Base-by-base conservation (phyloP, 257 asterid genomes). In the Rehmannia glutinosa region DNA sequence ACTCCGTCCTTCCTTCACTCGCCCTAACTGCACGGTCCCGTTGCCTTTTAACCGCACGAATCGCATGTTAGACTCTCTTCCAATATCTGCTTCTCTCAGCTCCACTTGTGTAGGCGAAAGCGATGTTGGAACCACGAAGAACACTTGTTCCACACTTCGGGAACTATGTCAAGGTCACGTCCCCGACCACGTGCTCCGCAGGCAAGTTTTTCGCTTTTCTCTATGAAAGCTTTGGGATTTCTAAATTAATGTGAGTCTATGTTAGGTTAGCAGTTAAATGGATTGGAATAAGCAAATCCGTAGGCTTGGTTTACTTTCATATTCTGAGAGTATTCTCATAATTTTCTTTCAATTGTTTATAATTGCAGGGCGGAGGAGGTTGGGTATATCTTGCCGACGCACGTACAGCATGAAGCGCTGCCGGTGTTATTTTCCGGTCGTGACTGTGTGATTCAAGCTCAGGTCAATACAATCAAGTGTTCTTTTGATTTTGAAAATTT, bases 401-500 rank as follows among this genome's bases (percentile, higher is more conserved):
- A 75, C 35, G 92, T 87, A 35, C 98, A 92, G 83, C 59, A 62
- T 70, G 82, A 83, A 71, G 84, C 96, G n/a, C 71, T 90, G 70
- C 97, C 97, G 9, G 73, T 87, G 63, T 83, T 92, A 25, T 83
- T 87, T 65, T 80, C 92, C 21, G 98, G 97, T 27, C 82, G 80
- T 61, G 98, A 92, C 71, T 87, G 93, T 72, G 81, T 92, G 71
- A 83, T 92, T 78, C 98, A 92, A 61, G 96, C 98, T 68, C 98
- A 90, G 97, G 98, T 92, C 64, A 74, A 62, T 76, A 11, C 49
- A 36, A 11, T 55, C 25, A 0, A 21, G 16, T 66, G 62, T 46
- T 30, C n/a, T 73, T 52, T 55, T 53, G 60, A 17, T 36, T 27
- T 30, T 60, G 13, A 17, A 19, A 43, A 68, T 17, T 3, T 58